Conservation (phyloP, 495 filamentous ascomycete genomes). For the Aspergillus bertholletiae region DNA sequence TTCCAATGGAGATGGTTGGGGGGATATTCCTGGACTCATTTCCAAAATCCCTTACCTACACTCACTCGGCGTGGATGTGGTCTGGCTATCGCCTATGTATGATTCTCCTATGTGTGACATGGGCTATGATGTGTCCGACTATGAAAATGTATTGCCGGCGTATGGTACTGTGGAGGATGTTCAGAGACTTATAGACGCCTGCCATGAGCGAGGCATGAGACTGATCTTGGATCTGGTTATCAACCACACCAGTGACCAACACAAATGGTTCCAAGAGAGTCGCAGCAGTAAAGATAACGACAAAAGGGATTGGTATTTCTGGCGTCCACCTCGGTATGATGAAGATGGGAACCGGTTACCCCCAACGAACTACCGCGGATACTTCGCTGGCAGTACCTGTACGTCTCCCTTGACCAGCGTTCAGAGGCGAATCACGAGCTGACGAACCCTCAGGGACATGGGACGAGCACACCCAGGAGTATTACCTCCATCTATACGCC, state of each 20-base stretch:
- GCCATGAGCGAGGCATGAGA: conserved; percentile 49
- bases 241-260: conserved; percentile 57
- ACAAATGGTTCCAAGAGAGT: conserved; percentile 55
- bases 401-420: conserved; percentile 47
- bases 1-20: conserved; percentile 42
- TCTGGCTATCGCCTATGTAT: conserved; percentile 42
- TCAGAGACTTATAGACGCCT: conserved; percentile 45
- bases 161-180: conserved; percentile 56
- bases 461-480: conserved; percentile 49
- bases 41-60: conserved; percentile 62
- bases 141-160: conserved; percentile 47
- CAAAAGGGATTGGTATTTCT: conserved; percentile 61
- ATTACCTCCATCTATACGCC: conserved; percentile 52
- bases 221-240: conserved; percentile 57
- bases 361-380: conserved; percentile 56
- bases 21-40: conserved; percentile 55
- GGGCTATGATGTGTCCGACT: conserved; percentile 59
- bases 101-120: conserved; percentile 52
- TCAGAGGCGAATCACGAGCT: background rate
- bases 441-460: conserved; percentile 27
- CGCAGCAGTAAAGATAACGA: conserved; percentile 39
- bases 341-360: conserved; percentile 45
- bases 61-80: conserved; percentile 33
- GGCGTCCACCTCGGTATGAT: conserved; percentile 49
- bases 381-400: conserved; percentile 53